Evolutionary conservation across 1,139 yeast genomes (phyloP).

Genomic region (Kluyveromyces sp.): DNA sequence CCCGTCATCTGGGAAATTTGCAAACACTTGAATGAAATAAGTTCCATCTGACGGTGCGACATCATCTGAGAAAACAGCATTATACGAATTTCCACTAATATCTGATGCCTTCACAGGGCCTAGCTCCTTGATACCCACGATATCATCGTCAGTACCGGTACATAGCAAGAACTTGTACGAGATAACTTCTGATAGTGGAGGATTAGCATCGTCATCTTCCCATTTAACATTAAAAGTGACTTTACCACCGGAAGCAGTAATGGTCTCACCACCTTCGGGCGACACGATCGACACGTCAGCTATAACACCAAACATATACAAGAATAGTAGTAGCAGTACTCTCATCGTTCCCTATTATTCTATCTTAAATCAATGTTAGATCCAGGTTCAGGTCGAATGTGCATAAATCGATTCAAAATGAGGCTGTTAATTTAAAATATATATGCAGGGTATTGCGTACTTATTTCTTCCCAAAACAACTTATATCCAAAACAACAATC

Average conservation of each 20-base stretch:
- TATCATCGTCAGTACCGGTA: conserved; percentile 53
- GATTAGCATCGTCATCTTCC: conserved; percentile 47
- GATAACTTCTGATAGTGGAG: conserved; percentile 38
- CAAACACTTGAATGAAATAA: conserved; percentile 60
- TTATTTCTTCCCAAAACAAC: no score
- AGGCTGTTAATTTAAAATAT: no score
- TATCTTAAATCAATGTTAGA: no score
- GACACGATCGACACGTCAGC: conserved; percentile 45
- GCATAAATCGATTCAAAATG: no score
- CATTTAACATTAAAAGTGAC: conserved; percentile 47
- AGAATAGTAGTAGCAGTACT: conserved; percentile 1
- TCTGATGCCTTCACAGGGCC: conserved; percentile 26
- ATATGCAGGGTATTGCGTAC: no score
- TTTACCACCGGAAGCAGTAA: conserved; percentile 40
- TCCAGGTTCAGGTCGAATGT: no score
- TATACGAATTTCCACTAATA: conserved; percentile 29
- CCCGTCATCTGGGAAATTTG: conserved; percentile 34
- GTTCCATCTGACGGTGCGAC: conserved; percentile 53
- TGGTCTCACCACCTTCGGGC: conserved; percentile 43
- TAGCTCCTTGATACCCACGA: conserved; percentile 37
- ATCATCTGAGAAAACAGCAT: conserved; percentile 37
- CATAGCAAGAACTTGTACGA: conserved; percentile 52
- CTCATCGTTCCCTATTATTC: neutral
- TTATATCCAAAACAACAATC: no score
- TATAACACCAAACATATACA: neutral